Evolutionary conservation across 1,284 basidiomycete species (phyloP), one percentile per base, ranked within the genome.

Genomic region (Austroboletus novae-zelandiae): DNA sequence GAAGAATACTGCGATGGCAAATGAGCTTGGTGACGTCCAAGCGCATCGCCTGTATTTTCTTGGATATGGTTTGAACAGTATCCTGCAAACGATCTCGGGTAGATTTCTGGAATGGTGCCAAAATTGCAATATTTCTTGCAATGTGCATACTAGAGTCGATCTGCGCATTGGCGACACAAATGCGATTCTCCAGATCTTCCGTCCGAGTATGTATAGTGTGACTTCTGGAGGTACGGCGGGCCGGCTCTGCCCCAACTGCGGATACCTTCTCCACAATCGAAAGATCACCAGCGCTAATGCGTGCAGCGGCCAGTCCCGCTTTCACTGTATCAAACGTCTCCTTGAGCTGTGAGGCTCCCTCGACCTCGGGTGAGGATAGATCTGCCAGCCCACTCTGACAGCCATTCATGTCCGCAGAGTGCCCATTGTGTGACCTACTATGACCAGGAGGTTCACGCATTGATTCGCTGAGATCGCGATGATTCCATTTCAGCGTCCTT

Each of bases 311-410:
- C 40, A 94, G 74, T 61, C 91, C 86, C 3, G 87, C 86, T 67
- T 93, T 94, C 57, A 95, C 89, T 57, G 86, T 80, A 59, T 91
- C 86, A 63, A 94, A 94, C 0, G 89, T 90, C 17, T 86, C 83
- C 64, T 90, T 89, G 64, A 89, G 81, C 58, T 87, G 80, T 31
- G 79, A 76, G 11, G 78, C 74, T 34, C 76, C 78, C 35, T 81
- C 79, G 17, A 78, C 58, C 57, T 81, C 77, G 8, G 77, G 75
- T 20, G 75, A 73, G n/a, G 71, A 66, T 10, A 77, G 71, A 14
- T 67, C 66, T 45, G 75, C 75, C 25, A 68, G 52, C 48, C 75
- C 76, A 50, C 70, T 66, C 18, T 62, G 64, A 23, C 48, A 57
- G 30, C 61, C 61, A 50, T 62, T 67, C 20, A 68, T 71, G 45